Evolutionary conservation across 2,329 filamentous ascomycete species (phyloP).

Genomic region (Aspergillus jensenii): DNA sequence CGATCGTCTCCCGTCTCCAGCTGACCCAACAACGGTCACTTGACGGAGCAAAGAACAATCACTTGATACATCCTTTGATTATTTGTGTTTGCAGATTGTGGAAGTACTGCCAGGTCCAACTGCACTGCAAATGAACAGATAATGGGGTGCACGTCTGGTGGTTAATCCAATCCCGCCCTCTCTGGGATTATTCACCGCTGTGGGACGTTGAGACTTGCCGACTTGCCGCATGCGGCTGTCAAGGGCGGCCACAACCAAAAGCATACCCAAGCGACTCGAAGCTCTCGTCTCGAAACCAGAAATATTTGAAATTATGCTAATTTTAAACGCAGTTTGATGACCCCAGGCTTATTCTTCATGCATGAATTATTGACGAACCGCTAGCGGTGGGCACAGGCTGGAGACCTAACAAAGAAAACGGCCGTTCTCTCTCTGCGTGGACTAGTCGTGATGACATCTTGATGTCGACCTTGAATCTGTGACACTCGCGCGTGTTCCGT

Average conservation of each 20-base stretch:
- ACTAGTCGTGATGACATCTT: conserved; percentile 32
- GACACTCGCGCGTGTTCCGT: conserved; percentile 31
- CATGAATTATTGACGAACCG: not conserved
- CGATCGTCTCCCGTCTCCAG: not conserved
- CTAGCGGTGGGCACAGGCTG: not conserved
- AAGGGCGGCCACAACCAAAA: not conserved
- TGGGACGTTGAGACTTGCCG: not conserved
- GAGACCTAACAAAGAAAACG: conserved; percentile 2
- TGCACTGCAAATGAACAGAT: not conserved
- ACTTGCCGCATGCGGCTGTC: conserved; percentile 7
- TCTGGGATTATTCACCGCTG: not conserved
- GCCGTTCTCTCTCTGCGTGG: conserved; percentile 15
- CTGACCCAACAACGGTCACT: not conserved
- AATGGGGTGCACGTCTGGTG: not conserved
- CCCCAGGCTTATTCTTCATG: not conserved
- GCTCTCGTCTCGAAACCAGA: not conserved
- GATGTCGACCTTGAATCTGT: conserved; percentile 19
- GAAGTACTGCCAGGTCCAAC: not conserved
- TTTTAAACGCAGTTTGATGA: not conserved
- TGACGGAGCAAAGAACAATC: not conserved
- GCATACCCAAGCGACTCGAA: not conserved
- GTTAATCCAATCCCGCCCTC: not conserved
- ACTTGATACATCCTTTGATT: not conserved
- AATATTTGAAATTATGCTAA: not conserved
- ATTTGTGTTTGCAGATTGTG: not conserved